Evolutionary conservation across 140 eudicot genomes (phyloP), one percentile per base, ranked within the genome.

Genomic region (Stevia rebaudiana): DNA sequence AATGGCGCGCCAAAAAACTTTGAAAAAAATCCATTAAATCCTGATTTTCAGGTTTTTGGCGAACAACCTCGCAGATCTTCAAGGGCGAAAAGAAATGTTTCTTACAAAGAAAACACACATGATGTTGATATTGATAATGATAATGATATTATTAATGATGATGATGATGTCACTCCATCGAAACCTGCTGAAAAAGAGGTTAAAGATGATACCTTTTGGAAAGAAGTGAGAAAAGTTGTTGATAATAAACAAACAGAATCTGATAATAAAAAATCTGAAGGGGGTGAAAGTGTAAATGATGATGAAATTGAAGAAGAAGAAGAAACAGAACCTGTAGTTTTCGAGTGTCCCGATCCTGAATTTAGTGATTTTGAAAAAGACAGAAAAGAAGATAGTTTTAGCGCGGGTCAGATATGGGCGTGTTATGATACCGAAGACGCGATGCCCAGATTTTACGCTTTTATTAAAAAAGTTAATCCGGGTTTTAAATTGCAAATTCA

Each of bases 361-460:
- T 87, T 90, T 46, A 74, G 65, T 5, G 83, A 90, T 62, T 90
- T 90, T 73, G 97, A 87, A 8, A 70, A 68, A 44, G 63, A 63
- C n/a, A 74, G 86, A 67, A 74, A 40, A 36, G 78, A 82, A 71
- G 63, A 63, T 17, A 51, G 70, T 23, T 90, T 90, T 62, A 42
- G 22, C 2, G 73, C 51, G 0, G 94, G 94, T 19, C 97, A 90
- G 70, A 62, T 84, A 23, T 90, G 97, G 97, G 97, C 94, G 3
- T 60, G 76, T 58, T 87, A 82, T 31, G 97, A 90, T 58, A 76
- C 78, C 1, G 52, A 68, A 24, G 95, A 87, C 55, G 90, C 84
- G 23, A 84, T 90, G 97, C 97, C 97, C 2, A 76, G 97, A 63
- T 90, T 84, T 74, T 90, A 90, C 70, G 94, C 95, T 48, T 46